Conservation (phyloP, 805 yeast species). For the Zygoascus bituminiphila region DNA sequence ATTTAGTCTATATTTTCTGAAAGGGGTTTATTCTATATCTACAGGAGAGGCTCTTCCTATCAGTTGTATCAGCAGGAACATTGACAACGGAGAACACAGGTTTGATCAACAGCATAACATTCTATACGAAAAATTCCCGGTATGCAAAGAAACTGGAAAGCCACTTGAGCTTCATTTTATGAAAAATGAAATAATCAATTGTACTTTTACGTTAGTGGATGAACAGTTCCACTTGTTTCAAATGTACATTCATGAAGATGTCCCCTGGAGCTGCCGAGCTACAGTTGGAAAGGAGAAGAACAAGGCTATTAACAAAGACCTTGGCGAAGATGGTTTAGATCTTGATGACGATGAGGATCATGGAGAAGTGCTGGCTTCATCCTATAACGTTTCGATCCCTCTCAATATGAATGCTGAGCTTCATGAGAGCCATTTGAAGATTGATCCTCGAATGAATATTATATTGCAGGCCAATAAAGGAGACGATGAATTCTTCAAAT, state of each 20-base stretch:
- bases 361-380: conserved; percentile 30
- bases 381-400: conserved; percentile 28
- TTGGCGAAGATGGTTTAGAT: not conserved
- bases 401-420: conserved; percentile 11
- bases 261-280: conserved; percentile 57
- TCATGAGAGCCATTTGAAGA: conserved; percentile 13
- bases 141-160: conserved; percentile 54
- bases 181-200: conserved; percentile 40
- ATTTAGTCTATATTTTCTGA: too few relatives aligned
- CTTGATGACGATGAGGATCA: conserved; percentile 1
- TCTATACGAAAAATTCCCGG: conserved; percentile 50
- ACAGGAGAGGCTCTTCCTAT: conserved; percentile 31
- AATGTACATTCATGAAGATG: conserved; percentile 68
- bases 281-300: not conserved
- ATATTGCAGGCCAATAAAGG: conserved; percentile 2
- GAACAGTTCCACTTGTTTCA: conserved; percentile 66
- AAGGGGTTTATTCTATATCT: not conserved
- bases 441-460: conserved; percentile 12
- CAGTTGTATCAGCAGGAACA: conserved; percentile 58
- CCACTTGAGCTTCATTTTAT: conserved; percentile 52
- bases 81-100: conserved; percentile 69
- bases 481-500: not conserved
- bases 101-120: conserved; percentile 52
- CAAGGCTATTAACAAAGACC: not conserved
- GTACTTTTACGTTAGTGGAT: conserved; percentile 56